Evolutionary conservation across 2,329 filamentous ascomycete genomes (phyloP), one percentile per base, ranked within the genome.

Genomic region (Talaromyces funiculosus): DNA sequence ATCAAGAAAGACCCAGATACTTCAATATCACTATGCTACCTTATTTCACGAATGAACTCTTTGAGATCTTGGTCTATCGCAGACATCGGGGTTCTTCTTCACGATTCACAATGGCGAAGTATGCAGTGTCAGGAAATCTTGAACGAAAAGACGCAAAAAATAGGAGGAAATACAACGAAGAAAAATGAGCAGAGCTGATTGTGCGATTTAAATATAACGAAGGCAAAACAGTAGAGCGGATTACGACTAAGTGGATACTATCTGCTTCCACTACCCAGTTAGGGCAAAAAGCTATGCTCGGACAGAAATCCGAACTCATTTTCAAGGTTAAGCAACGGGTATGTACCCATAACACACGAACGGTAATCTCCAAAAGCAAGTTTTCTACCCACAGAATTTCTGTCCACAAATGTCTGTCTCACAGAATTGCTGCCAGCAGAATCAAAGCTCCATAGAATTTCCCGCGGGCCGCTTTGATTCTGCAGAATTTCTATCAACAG

Each of bases 231-330:
- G 14, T 18, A 35, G 2, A 53, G 12, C n/a, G 3, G 31, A 53
- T 53, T 38, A 53, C 49, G 20, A 53, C 31, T 38, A 53, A 53
- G 33, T 37, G 49, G 49, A 53, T 37, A 31, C 38, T 53, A 37
- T 24, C 49, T 35, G 49, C 18, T 53, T 53, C 22, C n/a, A 53
- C 49, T 53, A 31, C 49, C 49, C 12, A n/a, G 12, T 38, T 53
- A 53, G 31, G 49, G 49, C 49, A 53, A 38, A 35, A 53, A 53
- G 31, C 49, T 53, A 14, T 16, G 22, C 20, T 53, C 49, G 20
- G 49, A 53, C 49, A 53, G 49, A 53, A 38, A 22, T 24, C 49
- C 49, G 31, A 53, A 14, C 18, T 53, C n/a, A 22, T 37, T 37
- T 53, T 37, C 49, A 37, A 37, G 29, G 31, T 24, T 37, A 53